phyloP scores from a whole-genome alignment of 495 filamentous ascomycete species.

The Venustampulla echinocandica region DNA sequence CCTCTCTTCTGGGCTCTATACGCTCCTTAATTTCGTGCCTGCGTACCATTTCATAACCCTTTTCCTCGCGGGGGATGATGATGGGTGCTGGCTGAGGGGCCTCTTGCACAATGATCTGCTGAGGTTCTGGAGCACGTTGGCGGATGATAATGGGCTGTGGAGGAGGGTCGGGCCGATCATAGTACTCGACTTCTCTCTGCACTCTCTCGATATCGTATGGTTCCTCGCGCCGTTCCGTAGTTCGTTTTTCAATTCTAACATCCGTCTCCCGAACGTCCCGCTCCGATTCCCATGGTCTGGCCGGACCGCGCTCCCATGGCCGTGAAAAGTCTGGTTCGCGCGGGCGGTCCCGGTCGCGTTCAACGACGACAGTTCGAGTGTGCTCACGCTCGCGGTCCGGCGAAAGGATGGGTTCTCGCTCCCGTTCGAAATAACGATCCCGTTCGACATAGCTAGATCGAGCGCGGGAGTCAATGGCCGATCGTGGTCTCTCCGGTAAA shows the following conservation, averaged over 20 bases:
- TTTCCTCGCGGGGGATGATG: conserved; percentile 55
- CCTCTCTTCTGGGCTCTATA: conserved; percentile 28
- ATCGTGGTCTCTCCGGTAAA: conserved; percentile 16
- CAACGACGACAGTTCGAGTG: conserved; percentile 33
- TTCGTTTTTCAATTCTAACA: conserved; percentile 37
- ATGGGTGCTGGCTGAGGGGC: conserved; percentile 54
- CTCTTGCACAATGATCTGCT: conserved; percentile 69
- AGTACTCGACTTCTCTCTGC: conserved; percentile 61
- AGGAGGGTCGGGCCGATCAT: conserved; percentile 43
- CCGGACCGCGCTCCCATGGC: conserved; percentile 44
- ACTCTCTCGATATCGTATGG: conserved; percentile 49
- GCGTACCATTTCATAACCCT: conserved; percentile 59
- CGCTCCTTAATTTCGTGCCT: conserved; percentile 49
- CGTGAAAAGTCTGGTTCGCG: conserved; percentile 36
- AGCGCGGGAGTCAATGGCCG: conserved; percentile 24
- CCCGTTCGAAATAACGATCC: conserved; percentile 1
- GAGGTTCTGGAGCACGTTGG: conserved; percentile 47
- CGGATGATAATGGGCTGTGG: conserved; percentile 60
- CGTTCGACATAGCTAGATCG: conserved; percentile 23
- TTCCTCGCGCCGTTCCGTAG: conserved; percentile 25
- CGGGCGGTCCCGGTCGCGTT: conserved; percentile 31
- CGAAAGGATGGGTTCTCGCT: conserved; percentile 31
- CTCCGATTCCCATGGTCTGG: conserved; percentile 24
- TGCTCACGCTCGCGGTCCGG: conserved; percentile 33
- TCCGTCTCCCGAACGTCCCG: conserved; percentile 31